Base-by-base conservation (phyloP, 306 rosid species). In the Boehmeria nivea region DNA sequence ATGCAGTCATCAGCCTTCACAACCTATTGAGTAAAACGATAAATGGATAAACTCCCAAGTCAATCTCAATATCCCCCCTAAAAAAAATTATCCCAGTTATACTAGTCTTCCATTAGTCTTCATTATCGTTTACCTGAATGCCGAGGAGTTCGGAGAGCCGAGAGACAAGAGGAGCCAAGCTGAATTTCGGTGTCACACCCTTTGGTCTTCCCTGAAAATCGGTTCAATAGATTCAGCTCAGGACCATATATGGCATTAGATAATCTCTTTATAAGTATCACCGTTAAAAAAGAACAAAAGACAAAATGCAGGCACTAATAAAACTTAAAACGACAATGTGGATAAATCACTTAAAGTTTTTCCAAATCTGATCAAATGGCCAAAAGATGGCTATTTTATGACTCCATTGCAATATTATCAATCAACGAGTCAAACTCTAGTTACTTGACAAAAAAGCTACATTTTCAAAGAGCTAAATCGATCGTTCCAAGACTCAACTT, bases 151-250 rank as follows among this genome's bases (percentile, higher is more conserved):
- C 88, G 2, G 99, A 83, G 1, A 93, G 87, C 60, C 99, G 81
- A 34, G 95, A 84, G 38, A 93, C 96, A 70, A 93, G 99, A 71
- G 99, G 99, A 46, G 83, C 94, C 84, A 93, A 77, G 74, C 96
- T 93, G 72, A 61, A 93, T 37, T 93, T 93, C 71, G 94, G 94
- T 64, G 99, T 93, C 13, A 87, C 94, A 73, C 99, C 99, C 70
- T 93, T 93, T 15, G 99, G 99, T 45, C 99, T 65, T 68, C 99
- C 99, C 99, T 93, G 88, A 73, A 78, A 81, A 59, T 59, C 55
- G 38, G 72, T 22, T 20, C 45, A 53, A 44, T 26, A 23, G 33
- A 51, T 51, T 56, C 33, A 73, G 60, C 60, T 27, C 22, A 51
- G 24, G 13, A 3, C 14, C 18, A 31, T 10, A 31, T 31, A 31